Conservation (phyloP, 2,329 filamentous ascomycete species). For the Colletotrichum sp. region DNA sequence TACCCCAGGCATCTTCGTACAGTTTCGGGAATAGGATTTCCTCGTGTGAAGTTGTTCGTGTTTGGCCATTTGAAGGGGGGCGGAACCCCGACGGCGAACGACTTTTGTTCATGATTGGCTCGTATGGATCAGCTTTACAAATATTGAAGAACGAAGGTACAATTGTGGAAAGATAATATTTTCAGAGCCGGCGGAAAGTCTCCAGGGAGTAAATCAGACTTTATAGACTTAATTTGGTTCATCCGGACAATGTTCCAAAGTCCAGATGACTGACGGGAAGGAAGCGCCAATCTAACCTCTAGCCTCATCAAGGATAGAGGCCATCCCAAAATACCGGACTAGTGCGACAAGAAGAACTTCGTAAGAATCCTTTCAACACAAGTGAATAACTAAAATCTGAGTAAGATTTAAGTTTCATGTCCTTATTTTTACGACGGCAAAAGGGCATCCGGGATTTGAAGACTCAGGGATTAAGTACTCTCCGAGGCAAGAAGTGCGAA, state of each 20-base stretch:
- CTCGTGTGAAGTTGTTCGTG: background rate
- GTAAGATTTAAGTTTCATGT: background rate
- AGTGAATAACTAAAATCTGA: background rate
- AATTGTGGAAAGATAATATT: too few species aligned
- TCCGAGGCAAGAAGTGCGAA: too few species aligned
- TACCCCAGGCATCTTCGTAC: background rate
- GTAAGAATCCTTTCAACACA: background rate
- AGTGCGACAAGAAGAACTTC: background rate
- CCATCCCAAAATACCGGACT: background rate
- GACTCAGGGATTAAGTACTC: too few species aligned
- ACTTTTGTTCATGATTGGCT: background rate
- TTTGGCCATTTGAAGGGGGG: background rate
- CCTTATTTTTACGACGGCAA: background rate
- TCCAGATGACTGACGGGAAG: background rate
- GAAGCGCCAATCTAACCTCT: background rate
- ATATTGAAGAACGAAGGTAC: rapidly evolving
- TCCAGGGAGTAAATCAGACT: rapidly evolving
- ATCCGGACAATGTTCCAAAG: background rate
- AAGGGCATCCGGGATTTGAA: too few species aligned
- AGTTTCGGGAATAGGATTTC: background rate
- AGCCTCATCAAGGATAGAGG: background rate
- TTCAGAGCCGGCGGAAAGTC: background rate
- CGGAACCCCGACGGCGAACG: background rate
- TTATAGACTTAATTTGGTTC: rapidly evolving
- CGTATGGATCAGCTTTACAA: rapidly evolving